These are phyloP conservation scores for Colletotrichum eleusines DNA, from an alignment of 2,329 filamentous ascomycete species.

Conservation along the genomic window DNA sequence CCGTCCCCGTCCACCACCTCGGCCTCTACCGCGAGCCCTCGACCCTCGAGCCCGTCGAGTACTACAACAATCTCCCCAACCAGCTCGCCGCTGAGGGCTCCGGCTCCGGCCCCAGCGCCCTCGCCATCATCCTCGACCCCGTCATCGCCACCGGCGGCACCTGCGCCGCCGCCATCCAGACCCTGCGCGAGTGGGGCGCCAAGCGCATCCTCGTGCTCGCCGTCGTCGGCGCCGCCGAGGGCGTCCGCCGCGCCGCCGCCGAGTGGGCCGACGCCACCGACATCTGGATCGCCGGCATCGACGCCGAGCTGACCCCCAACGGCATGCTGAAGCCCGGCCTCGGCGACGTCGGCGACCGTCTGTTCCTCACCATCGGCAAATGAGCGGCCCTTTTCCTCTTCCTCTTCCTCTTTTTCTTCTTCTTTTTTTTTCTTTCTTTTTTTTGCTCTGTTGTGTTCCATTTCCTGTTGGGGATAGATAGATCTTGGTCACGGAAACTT, in stretches of 20 bases:
- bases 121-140: constrained; percentile 90
- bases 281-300: constrained; percentile 86
- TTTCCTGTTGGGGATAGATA: too few species aligned
- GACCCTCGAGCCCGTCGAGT: constrained; percentile 90
- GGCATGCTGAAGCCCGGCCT: constrained; percentile 94
- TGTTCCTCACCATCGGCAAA: constrained; percentile 92
- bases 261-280: constrained; percentile 84
- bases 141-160: constrained; percentile 95
- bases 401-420: not conserved
- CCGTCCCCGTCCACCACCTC: constrained; percentile 90
- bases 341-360: constrained; percentile 89
- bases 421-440: not conserved
- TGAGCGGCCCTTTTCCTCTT: constrained; percentile 52
- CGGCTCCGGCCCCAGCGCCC: constrained; percentile 54
- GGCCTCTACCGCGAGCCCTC: constrained; percentile 93
- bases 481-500: not conserved
- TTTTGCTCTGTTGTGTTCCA: not conserved
- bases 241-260: constrained; percentile 76
- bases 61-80: constrained; percentile 96
- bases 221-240: constrained; percentile 78
- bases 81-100: constrained; percentile 62
- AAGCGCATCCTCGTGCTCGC: constrained; percentile 81
- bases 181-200: constrained; percentile 92
- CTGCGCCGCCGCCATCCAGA: constrained; percentile 88
- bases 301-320: constrained; percentile 77